Evolutionary conservation across 306 rosid genomes (phyloP).

Genomic region (Prunus armeniaca): DNA sequence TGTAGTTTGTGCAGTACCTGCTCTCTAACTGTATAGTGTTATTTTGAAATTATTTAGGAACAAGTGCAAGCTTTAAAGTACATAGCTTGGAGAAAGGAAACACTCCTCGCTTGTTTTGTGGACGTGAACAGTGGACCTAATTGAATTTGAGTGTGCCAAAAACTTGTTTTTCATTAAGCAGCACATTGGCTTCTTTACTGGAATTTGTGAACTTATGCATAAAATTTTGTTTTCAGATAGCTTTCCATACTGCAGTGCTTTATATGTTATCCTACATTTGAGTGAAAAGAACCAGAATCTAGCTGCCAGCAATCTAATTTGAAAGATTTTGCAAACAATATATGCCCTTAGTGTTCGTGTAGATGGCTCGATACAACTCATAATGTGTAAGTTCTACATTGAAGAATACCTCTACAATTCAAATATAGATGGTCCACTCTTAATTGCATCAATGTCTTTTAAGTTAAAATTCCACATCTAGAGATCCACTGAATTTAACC

Average conservation of each 20-base stretch:
- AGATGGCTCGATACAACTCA: too few species aligned
- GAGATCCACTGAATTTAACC: too few species aligned
- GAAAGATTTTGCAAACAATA: too few species aligned
- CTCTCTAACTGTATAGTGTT: slow-evolving; percentile 5
- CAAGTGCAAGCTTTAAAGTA: background rate
- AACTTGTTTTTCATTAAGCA: background rate
- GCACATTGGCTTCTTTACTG: background rate
- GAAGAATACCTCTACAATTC: too few species aligned
- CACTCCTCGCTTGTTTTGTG: background rate
- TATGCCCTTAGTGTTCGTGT: too few species aligned
- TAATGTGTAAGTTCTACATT: too few species aligned
- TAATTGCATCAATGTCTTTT: too few species aligned
- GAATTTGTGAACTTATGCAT: background rate
- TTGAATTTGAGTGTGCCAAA: background rate
- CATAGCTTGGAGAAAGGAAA: background rate
- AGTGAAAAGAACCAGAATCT: background rate
- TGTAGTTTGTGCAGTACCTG: background rate
- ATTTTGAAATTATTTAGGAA: slow-evolving; percentile 2
- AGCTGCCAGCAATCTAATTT: background rate
- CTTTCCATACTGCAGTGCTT: background rate
- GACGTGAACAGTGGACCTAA: background rate
- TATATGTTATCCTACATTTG: background rate
- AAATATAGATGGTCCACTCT: too few species aligned
- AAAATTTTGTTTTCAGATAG: background rate
- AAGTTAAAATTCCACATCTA: too few species aligned